Conservation (phyloP, 768 basidiomycete genomes). For the Thelephora aurantiotincta region DNA sequence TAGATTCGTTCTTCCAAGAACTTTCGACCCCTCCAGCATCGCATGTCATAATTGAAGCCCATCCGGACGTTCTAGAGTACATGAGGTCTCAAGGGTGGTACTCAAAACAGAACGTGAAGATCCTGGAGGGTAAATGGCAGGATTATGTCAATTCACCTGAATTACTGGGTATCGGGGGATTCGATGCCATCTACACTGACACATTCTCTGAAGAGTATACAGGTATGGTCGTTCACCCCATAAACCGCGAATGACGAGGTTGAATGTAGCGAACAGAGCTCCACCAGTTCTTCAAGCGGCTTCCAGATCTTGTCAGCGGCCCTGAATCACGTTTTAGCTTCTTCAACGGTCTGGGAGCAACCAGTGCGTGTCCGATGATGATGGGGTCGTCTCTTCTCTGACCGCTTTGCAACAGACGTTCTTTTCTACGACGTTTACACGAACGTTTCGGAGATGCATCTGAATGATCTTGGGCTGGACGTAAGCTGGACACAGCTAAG, state of each 20-base stretch:
- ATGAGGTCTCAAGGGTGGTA: conserved; percentile 74
- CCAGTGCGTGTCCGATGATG: conserved; percentile 37
- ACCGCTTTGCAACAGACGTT: conserved; percentile 37
- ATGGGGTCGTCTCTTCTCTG: not conserved
- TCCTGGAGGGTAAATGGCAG: conserved; percentile 92
- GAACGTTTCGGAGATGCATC: conserved; percentile 69
- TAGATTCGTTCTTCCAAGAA: conserved; percentile 70
- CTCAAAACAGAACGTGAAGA: conserved; percentile 56
- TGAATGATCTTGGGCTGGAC: conserved; percentile 67
- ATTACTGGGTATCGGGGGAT: conserved; percentile 53
- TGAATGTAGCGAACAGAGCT: conserved; percentile 31
- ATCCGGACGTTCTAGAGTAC: conserved; percentile 77
- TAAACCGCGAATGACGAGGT: not conserved
- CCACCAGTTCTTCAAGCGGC: conserved; percentile 62
- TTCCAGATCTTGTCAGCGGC: conserved; percentile 65
- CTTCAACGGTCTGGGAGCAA: conserved; percentile 95
- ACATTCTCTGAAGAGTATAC: conserved; percentile 84
- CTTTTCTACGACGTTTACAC: conserved; percentile 89
- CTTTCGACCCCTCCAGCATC: conserved; percentile 41
- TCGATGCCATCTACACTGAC: conserved; percentile 85
- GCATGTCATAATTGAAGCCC: conserved; percentile 91
- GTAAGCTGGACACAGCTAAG: conserved; percentile 77
- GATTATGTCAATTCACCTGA: conserved; percentile 53
- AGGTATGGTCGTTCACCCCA: conserved; percentile 22
- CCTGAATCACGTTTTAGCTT: conserved; percentile 80